Percentiles rank a stretch among this genome's conserved stretches.
These are phyloP conservation scores for Epichloe festucae DNA, from an alignment of 2,329 filamentous ascomycete genomes.

Conservation along the genomic window DNA sequence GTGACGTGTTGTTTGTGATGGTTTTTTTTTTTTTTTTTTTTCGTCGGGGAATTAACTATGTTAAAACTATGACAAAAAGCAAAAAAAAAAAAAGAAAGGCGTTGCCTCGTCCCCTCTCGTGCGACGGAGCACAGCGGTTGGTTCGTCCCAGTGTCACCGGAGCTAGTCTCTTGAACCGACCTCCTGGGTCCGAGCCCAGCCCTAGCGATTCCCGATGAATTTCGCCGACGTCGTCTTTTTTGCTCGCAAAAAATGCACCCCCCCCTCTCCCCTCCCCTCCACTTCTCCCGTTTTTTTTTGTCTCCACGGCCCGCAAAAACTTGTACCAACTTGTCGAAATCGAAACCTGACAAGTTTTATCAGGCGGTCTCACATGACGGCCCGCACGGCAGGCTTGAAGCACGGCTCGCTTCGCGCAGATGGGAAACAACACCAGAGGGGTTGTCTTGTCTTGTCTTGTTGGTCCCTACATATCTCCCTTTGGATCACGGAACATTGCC, in stretches of 20 bases:
- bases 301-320: too few relatives aligned
- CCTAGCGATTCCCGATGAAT: neutral
- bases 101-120: neutral
- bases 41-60: too few relatives aligned
- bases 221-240: neutral
- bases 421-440: too few relatives aligned
- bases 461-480: too few relatives aligned
- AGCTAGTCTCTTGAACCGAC: constrained; percentile 1
- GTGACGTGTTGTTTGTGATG: too few relatives aligned
- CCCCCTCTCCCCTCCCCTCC: neutral
- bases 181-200: neutral
- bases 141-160: neutral
- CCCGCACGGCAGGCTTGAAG: too few relatives aligned
- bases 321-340: neutral
- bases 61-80: neutral
- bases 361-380: too few relatives aligned
- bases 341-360: neutral
- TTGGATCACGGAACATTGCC: too few relatives aligned
- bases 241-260: neutral
- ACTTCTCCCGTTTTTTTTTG: neutral
- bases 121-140: neutral
- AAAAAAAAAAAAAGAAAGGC: neutral
- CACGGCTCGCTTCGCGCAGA: too few relatives aligned
- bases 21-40: too few relatives aligned
- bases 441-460: too few relatives aligned